phyloP scores from a whole-genome alignment of 345 rosid genomes.

The Eucalyptus polybractea region DNA sequence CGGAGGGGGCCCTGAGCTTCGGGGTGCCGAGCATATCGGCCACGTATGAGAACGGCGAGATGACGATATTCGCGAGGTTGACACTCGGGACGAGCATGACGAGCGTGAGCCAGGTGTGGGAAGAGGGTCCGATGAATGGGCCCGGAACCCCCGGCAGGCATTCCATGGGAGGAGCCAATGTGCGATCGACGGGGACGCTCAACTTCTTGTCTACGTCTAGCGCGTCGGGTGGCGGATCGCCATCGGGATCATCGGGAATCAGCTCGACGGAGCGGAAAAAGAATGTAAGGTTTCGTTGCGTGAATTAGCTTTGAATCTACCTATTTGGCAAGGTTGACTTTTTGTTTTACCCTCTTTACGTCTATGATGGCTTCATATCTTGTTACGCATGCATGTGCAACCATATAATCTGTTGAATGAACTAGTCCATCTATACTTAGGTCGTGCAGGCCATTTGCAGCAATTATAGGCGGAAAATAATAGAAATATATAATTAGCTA shows the following conservation, averaged over 20 bases:
- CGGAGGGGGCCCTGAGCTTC: conserved; percentile 22
- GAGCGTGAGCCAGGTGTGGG: conserved; percentile 53
- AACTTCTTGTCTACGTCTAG: conserved; percentile 9
- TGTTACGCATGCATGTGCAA: neutral
- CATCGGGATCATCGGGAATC: conserved; percentile 7
- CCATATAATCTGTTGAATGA: neutral
- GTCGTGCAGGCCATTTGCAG: neutral
- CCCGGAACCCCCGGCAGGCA: neutral
- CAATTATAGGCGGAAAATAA: neutral
- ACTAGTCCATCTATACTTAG: neutral
- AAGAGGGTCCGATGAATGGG: conserved; percentile 29
- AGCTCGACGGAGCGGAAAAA: conserved; percentile 21
- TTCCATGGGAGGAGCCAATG: neutral
- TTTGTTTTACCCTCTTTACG: neutral
- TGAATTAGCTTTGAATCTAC: neutral
- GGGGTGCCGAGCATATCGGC: conserved; percentile 19
- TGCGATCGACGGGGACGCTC: conserved; percentile 11
- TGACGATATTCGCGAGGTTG: conserved; percentile 54
- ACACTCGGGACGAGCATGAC: conserved; percentile 9
- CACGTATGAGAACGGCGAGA: conserved; percentile 5
- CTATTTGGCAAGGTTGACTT: neutral
- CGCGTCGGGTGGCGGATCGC: neutral
- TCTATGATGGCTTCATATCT: neutral
- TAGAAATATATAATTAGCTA: neutral
- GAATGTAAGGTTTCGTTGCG: conserved; percentile 43